Conservation (phyloP, 441 rosid species). For the Gossypium laxum region DNA sequence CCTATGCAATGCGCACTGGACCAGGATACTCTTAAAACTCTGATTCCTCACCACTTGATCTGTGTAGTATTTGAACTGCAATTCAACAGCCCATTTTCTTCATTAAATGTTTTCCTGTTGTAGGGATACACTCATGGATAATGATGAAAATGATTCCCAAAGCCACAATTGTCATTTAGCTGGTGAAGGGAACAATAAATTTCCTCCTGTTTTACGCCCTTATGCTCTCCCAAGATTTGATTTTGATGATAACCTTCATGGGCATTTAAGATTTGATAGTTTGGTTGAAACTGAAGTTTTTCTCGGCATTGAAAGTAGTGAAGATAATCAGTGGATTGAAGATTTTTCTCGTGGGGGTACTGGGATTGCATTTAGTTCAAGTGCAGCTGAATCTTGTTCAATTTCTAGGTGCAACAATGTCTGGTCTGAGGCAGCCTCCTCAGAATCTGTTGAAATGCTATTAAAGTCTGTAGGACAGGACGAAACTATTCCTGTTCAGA, state of each 20-base stretch:
- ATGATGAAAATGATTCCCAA: conserved; percentile 96
- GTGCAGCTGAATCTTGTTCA: conserved; percentile 73
- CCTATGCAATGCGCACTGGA: neutral
- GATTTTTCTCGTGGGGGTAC: conserved; percentile 68
- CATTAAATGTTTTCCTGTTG: conserved; percentile 13
- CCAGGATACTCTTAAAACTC: conserved; percentile 7
- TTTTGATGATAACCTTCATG: conserved; percentile 75
- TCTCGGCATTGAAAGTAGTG: conserved; percentile 84
- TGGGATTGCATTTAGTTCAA: conserved; percentile 68
- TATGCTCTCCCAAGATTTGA: conserved; percentile 89
- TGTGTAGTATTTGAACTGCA: conserved; percentile 7
- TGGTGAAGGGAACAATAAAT: conserved; percentile 74
- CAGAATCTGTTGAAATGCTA: conserved; percentile 98
- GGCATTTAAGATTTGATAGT: conserved; percentile 78
- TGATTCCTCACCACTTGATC: conserved; percentile 3
- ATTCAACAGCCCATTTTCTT: neutral
- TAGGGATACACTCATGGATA: conserved; percentile 93
- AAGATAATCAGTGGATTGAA: conserved; percentile 88
- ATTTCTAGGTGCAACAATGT: conserved; percentile 79
- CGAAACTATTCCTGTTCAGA: conserved; percentile 41
- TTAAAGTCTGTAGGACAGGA: conserved; percentile 96
- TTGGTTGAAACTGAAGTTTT: conserved; percentile 78
- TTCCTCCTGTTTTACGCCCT: conserved; percentile 61
- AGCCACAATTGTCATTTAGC: conserved; percentile 83
- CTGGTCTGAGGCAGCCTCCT: conserved; percentile 99